phyloP scores from a whole-genome alignment of 1,284 basidiomycete genomes.

The Takashimella koratensis region DNA sequence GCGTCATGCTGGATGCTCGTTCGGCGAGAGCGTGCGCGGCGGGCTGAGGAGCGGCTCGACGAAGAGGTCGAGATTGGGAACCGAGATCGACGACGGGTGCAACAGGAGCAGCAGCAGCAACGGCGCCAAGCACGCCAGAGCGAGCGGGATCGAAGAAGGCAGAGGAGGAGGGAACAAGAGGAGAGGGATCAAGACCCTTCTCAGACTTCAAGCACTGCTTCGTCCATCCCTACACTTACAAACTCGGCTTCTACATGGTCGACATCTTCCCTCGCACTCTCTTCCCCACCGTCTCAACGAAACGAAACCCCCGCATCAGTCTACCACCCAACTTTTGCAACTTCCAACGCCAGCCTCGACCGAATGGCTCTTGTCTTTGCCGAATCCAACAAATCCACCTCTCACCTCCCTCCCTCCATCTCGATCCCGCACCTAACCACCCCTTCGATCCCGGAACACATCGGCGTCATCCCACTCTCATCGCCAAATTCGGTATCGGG shows the following conservation, averaged over 20 bases:
- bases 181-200: background rate
- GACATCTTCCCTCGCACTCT: background rate
- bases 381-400: background rate
- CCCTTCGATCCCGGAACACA: no score
- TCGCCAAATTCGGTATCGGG: no score
- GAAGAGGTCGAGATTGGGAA: slow-evolving; percentile 4
- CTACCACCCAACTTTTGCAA: background rate
- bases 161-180: background rate
- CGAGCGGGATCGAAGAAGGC: background rate
- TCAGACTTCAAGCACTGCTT: background rate
- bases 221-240: background rate
- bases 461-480: no score
- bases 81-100: background rate
- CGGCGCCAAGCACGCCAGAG: background rate
- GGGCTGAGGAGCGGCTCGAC: background rate
- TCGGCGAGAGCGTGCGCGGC: slow-evolving; percentile 5
- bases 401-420: background rate
- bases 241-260: background rate
- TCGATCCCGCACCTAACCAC: background rate
- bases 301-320: background rate
- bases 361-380: background rate
- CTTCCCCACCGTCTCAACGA: background rate
- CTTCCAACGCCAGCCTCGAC: background rate
- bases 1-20: slow-evolving; percentile 27
- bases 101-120: background rate